Base-by-base conservation (phyloP, 495 filamentous ascomycete species). In the Bacidia rubella region DNA sequence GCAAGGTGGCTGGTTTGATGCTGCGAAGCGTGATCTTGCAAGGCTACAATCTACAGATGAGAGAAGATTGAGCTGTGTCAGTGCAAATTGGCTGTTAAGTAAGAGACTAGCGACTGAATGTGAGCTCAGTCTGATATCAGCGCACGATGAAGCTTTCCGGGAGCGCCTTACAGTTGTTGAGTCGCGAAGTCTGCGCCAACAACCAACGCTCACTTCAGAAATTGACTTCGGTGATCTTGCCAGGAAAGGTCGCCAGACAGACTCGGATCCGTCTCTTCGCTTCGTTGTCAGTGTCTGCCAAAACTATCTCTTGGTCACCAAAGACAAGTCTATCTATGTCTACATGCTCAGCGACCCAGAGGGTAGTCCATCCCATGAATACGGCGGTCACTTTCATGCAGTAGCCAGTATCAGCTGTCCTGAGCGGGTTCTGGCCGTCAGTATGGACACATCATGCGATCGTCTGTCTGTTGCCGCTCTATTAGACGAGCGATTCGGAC, bases 211-310 rank as follows among this genome's bases (percentile, higher is more conserved):
- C 15, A 60, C 61, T 17, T 54, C 60, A 17, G 55, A 51, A 11
- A 54, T 64, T 32, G 65, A 66, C 40, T 57, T 63, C 49, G 57
- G 58, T 25, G 49, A 61, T 47, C 58, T 61, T 21, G 50, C 38
- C 47, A 20, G 41, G 15, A 39, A 53, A 24, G 52, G 47, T 29
- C 11, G 11, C 42, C 42, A 41, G 32, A 25, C 26, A 26, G 26
- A 45, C 27, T 19, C 20, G 4, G 24, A 25, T 38, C 45, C 49
- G 47, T 46, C 48, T 19, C 45, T 56, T 53, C 56, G 70, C 15
- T 79, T 82, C 56, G 74, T 67, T 17, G 68, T 75, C 26, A 83
- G 80, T 63, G 69, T 63, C 45, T 86, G 82, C 60, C 74, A 77
- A 10, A 73, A 67, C 40, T 81, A 81, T 57, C 60, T 82, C 1